A percentile compares a stretch with the other conserved stretches of the same genome.
These are phyloP conservation scores for Mrakiaceae sp. DNA, from an alignment of 1,284 basidiomycete genomes.

Conservation along the genomic window DNA sequence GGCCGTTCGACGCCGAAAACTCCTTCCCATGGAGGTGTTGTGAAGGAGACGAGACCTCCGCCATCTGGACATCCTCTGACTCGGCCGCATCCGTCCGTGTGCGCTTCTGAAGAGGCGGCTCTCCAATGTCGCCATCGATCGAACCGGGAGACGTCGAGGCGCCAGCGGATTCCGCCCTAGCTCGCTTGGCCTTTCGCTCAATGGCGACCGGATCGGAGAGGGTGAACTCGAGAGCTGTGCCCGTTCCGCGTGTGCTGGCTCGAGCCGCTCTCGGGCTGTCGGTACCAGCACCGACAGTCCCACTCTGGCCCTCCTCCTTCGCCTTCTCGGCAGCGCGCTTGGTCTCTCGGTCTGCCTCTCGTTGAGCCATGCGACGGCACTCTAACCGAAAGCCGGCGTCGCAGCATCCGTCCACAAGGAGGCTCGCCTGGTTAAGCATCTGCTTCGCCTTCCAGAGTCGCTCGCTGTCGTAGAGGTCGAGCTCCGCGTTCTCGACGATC, in stretches of 20 bases:
- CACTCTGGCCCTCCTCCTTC: conserved; percentile 39
- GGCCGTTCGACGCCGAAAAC: neutral
- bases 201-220: conserved; percentile 53
- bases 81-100: conserved; percentile 55
- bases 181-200: conserved; percentile 45
- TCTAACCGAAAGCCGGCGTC: conserved; percentile 71
- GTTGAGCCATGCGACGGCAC: conserved; percentile 74
- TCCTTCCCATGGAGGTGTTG: no score
- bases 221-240: conserved; percentile 49
- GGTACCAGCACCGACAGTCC: no score
- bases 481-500: conserved; percentile 78
- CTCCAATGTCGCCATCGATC: conserved; percentile 41
- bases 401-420: conserved; percentile 74
- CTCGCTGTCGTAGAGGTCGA: conserved; percentile 58
- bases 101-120: conserved; percentile 59
- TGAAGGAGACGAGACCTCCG: neutral
- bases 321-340: conserved; percentile 35
- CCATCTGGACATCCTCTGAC: neutral
- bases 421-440: conserved; percentile 75
- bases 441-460: conserved; percentile 70
- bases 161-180: neutral
- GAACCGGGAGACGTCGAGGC: neutral
- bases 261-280: conserved; percentile 30
- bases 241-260: conserved; percentile 22
- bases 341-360: conserved; percentile 59